A percentile compares a stretch with the other conserved stretches of the same genome.
These are phyloP conservation scores for Parmelia sp. DNA, from an alignment of 495 filamentous ascomycete genomes.

Conservation along the genomic window DNA sequence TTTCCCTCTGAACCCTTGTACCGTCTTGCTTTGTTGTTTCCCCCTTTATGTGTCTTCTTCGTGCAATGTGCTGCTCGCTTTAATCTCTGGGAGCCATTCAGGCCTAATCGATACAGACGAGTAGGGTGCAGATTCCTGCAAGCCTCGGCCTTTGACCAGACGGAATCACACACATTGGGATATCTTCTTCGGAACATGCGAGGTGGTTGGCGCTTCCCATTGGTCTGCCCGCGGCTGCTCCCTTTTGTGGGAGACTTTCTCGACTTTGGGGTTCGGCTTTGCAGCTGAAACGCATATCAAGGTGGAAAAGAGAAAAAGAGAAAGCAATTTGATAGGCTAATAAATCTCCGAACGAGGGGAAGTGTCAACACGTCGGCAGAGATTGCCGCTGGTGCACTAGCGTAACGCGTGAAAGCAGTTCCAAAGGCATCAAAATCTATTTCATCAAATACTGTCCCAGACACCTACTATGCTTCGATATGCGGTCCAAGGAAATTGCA, in stretches of 20 bases:
- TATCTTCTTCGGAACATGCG: background rate
- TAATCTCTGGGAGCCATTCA: too few relatives aligned
- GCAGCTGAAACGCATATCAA: too few relatives aligned
- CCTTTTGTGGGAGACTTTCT: background rate
- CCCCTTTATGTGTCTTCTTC: too few relatives aligned
- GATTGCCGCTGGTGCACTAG: background rate
- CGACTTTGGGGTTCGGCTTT: background rate
- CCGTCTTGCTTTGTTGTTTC: too few relatives aligned
- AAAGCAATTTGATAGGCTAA: background rate
- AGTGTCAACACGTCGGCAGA: background rate
- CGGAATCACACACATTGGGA: background rate
- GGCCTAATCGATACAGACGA: background rate
- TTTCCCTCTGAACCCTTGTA: too few relatives aligned
- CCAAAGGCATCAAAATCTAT: background rate
- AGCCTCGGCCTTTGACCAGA: background rate
- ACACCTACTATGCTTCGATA: background rate
- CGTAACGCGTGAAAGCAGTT: background rate
- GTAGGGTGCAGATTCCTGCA: background rate
- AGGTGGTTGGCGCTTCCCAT: background rate
- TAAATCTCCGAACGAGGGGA: background rate
- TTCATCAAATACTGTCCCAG: background rate
- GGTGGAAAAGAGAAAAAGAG: background rate
- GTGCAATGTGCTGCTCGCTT: too few relatives aligned
- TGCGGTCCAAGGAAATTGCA: background rate
- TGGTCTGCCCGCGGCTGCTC: background rate